phyloP scores from a whole-genome alignment of 1,284 basidiomycete species.

The Mycosarcoma mackinlayi region DNA sequence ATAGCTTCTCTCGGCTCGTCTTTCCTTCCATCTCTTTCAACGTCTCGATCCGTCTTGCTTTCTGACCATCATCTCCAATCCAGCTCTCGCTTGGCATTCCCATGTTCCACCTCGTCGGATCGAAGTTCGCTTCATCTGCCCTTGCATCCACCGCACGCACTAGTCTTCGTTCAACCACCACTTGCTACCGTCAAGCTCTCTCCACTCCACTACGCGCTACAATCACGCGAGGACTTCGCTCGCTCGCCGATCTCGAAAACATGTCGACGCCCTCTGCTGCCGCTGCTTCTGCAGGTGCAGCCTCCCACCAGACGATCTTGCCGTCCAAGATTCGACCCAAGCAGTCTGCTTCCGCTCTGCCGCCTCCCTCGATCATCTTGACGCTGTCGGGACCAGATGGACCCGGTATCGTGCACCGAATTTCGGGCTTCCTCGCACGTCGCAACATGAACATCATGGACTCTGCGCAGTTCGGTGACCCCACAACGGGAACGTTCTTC shows the following conservation, averaged over 20 bases:
- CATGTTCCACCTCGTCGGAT: slow-evolving; percentile 47
- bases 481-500: slow-evolving; percentile 63
- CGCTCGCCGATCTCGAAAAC: slow-evolving; percentile 51
- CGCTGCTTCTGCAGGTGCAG: slow-evolving; percentile 15
- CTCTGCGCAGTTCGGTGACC: slow-evolving; percentile 64
- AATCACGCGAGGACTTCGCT: slow-evolving; percentile 41
- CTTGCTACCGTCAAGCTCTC: slow-evolving; percentile 8
- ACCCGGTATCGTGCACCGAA: slow-evolving; percentile 60
- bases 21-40: too few relatives aligned
- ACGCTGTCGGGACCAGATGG: slow-evolving; percentile 65
- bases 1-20: too few relatives aligned
- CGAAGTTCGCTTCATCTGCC: slow-evolving; percentile 30
- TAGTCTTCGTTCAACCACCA: background rate
- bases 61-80: slow-evolving; percentile 2
- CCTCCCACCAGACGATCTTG: slow-evolving; percentile 34
- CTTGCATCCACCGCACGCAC: slow-evolving; percentile 10
- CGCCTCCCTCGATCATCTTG: slow-evolving; percentile 63
- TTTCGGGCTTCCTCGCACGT: slow-evolving; percentile 60
- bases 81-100: background rate
- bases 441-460: slow-evolving; percentile 65
- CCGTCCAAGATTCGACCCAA: slow-evolving; percentile 41
- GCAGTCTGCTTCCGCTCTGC: slow-evolving; percentile 70
- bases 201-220: background rate
- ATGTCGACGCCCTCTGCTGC: slow-evolving; percentile 31
- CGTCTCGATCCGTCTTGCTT: background rate